Evolutionary conservation across 2,329 filamentous ascomycete genomes (phyloP).

Genomic region (Phialocephala subalpina): DNA sequence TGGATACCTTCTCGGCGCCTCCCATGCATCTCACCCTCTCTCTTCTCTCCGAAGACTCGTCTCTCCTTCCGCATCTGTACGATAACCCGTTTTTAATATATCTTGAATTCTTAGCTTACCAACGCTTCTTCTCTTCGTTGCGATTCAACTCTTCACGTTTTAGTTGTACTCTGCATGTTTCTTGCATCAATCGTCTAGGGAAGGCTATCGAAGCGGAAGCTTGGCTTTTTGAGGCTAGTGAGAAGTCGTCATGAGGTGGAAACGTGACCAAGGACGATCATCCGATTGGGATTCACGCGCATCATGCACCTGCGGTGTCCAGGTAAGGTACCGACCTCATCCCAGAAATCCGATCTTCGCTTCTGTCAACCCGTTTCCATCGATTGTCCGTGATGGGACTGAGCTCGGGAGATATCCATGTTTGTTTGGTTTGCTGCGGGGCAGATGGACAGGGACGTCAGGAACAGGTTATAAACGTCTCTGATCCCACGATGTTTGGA

Average conservation of each 20-base stretch:
- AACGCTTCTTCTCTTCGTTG: neutral
- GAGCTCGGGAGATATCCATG: neutral
- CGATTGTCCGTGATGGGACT: neutral
- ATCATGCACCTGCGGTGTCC: neutral
- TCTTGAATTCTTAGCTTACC: neutral
- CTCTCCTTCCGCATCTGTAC: neutral
- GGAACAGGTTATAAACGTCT: neutral
- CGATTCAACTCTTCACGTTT: conserved; percentile 1
- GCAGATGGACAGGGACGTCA: neutral
- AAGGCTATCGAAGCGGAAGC: neutral
- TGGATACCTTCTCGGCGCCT: neutral
- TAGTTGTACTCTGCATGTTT: neutral
- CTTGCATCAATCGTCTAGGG: neutral
- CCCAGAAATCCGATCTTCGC: neutral
- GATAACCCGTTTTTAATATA: neutral
- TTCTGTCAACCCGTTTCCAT: neutral
- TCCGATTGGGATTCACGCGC: conserved; percentile 4
- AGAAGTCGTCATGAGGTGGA: neutral
- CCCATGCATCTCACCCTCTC: neutral
- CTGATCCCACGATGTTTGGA: neutral
- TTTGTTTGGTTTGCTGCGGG: neutral
- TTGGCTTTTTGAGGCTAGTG: neutral
- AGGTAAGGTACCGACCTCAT: neutral
- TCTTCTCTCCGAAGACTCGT: neutral
- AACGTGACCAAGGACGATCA: conserved; percentile 1